phyloP scores from a whole-genome alignment of 257 asterid genomes.

The Solanum microdontum region DNA sequence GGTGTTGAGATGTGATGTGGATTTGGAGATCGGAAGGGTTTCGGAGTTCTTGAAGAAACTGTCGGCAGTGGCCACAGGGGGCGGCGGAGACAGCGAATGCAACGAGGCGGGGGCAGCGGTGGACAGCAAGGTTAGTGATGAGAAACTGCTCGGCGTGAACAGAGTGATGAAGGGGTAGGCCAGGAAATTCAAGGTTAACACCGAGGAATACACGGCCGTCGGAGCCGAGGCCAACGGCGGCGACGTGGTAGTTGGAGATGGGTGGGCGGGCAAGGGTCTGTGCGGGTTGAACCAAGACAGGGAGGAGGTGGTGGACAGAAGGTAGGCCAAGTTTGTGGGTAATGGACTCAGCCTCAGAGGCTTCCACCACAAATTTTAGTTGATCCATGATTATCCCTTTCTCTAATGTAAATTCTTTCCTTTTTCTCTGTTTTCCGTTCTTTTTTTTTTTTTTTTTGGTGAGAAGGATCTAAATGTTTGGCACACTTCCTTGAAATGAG shows the following conservation, averaged over 20 bases:
- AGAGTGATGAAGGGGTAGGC: constrained; percentile 70
- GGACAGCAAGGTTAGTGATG: constrained; percentile 43
- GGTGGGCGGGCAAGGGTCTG: constrained; percentile 70
- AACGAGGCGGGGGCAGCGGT: constrained; percentile 44
- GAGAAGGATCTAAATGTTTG: not conserved
- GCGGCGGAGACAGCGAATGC: constrained; percentile 79
- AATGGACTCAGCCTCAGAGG: constrained; percentile 55
- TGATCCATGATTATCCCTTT: constrained; percentile 14
- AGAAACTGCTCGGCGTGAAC: constrained; percentile 93
- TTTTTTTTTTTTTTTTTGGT: no score
- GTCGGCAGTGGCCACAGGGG: constrained; percentile 99
- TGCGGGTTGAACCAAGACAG: constrained; percentile 55
- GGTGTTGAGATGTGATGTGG: constrained; percentile 30
- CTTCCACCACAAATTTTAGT: constrained; percentile 47
- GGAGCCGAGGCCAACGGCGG: constrained; percentile 79
- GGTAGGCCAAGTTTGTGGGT: constrained; percentile 47
- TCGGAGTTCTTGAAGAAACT: constrained; percentile 78
- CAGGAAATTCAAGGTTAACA: constrained; percentile 78
- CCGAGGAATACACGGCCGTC: constrained; percentile 79
- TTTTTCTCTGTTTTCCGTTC: not conserved
- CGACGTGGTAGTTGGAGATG: constrained; percentile 71
- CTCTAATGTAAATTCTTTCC: not conserved
- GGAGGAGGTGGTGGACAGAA: constrained; percentile 65
- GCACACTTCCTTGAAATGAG: not conserved
- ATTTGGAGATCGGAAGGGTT: constrained; percentile 38